Evolutionary conservation across 1,284 basidiomycete species (phyloP), one percentile per base, ranked within the genome.

Genomic region (Peniophora sp.): DNA sequence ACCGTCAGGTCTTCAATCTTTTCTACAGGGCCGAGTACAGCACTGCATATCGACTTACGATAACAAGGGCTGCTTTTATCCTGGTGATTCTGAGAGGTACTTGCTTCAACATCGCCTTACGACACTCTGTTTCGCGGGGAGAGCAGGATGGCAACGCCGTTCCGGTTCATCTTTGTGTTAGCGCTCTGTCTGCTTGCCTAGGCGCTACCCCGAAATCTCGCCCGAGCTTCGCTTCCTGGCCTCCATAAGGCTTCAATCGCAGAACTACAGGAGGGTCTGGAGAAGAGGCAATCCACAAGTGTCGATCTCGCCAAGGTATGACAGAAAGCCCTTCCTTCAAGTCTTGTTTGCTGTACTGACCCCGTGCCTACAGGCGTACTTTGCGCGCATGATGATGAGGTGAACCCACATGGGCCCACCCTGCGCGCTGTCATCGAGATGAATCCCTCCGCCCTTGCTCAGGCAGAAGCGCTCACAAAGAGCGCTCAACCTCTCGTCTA

Each of bases 311-410:
- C 85, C 32, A 81, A 82, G 68, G 82, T 76, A 48, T 37, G 62
- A 56, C 6, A 8, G 37, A 8, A n/a, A 5, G n/a, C n/a, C n/a
- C 43, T 0, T 14, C 9, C 39, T 47, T 24, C 36, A 10, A 23
- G 35, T 24, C 12, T 35, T 9, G 23, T 48, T 32, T 24, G 42
- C 22, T 27, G 27, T 44, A 12, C 43, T 20, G 9, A 15, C 35
- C 48, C n/a, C 23, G 22, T n/a, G 24, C 41, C 15, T 11, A 15
- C 50, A 81, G 79, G 82, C 83, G 0, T 88, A 88, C 60, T 74
- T 85, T 50, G 75, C 80, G 3, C 73, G 85, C 2, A 85, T 87
- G n/a, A n/a, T 43, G 76, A 81, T 9, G 83, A 88, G 61, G 85
- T 86, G 41, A 86, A 88, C 58, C 58, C 78, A n/a, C 62, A 79